phyloP scores from a whole-genome alignment of 106 monocot species.

The Alisma plantagoaquatica region DNA sequence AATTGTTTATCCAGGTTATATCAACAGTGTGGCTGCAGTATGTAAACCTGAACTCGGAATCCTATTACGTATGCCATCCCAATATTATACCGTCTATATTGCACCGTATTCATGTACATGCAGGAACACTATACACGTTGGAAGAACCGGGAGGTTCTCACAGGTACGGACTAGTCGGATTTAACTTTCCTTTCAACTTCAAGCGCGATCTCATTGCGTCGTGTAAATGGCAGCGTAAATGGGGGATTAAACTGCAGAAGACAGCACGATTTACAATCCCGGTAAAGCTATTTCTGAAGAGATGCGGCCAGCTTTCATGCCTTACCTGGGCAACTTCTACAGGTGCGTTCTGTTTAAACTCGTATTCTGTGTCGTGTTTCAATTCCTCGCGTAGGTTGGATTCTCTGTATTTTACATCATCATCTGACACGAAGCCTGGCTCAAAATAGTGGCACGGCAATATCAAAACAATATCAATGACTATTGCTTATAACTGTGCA shows the following conservation, averaged over 20 bases:
- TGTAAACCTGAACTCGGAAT: no score
- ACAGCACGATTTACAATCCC: not conserved
- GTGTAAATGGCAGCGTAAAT: slow-evolving; percentile 79
- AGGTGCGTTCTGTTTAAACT: slow-evolving; percentile 39
- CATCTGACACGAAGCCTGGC: slow-evolving; percentile 79
- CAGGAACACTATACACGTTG: no score
- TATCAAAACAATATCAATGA: not conserved
- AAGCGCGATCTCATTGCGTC: slow-evolving; percentile 68
- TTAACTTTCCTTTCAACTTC: slow-evolving; percentile 58
- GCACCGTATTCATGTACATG: no score
- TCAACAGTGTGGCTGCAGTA: no score
- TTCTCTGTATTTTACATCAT: slow-evolving; percentile 43
- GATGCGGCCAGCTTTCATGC: no score
- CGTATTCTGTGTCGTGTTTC: slow-evolving; percentile 38
- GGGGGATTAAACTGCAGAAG: slow-evolving; percentile 74
- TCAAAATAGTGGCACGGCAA: not conserved
- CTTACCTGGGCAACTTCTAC: slow-evolving; percentile 85
- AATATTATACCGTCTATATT: no score
- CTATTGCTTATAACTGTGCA: not conserved
- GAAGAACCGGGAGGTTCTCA: no score
- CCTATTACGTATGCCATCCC: no score
- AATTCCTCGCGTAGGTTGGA: slow-evolving; percentile 41
- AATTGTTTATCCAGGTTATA: no score
- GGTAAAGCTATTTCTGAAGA: not conserved
- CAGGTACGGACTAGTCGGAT: no score